Conservation (phyloP, 139 green algal species). For the Chlorella sp. region DNA sequence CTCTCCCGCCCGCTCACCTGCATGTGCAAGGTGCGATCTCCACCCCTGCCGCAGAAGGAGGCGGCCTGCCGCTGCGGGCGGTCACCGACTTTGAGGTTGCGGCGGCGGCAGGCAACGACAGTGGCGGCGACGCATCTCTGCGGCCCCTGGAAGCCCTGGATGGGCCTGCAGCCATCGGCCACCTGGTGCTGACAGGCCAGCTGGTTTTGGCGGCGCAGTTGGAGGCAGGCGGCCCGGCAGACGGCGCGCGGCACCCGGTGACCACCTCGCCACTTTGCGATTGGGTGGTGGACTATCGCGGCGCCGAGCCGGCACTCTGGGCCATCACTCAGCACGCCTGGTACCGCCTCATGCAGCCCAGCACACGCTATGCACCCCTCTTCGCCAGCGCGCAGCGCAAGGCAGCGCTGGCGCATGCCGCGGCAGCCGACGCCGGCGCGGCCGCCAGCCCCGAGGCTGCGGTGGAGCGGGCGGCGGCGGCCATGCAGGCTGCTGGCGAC, state of each 20-base stretch:
- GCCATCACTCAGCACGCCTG: constrained; percentile 31
- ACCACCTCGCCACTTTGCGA: background rate
- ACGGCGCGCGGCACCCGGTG: too few relatives aligned
- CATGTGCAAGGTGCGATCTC: too few relatives aligned
- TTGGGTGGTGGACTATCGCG: constrained; percentile 40
- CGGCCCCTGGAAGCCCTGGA: background rate
- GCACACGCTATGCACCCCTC: background rate
- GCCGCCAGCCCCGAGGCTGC: background rate
- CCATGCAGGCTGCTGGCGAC: background rate
- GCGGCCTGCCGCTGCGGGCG: constrained; percentile 37
- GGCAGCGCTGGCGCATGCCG: background rate
- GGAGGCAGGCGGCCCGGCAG: background rate
- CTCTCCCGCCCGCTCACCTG: too few relatives aligned
- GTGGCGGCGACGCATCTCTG: background rate
- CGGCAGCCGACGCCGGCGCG: background rate
- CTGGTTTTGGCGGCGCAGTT: background rate
- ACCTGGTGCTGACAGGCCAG: background rate
- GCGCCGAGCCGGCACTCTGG: constrained; percentile 18
- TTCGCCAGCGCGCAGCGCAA: background rate
- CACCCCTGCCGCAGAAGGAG: too few relatives aligned
- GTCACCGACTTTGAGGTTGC: constrained; percentile 28
- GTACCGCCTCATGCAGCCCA: constrained; percentile 30
- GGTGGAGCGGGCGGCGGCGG: background rate
- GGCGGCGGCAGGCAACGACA: background rate
- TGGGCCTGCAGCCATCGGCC: background rate